Evolutionary conservation across 805 yeast species (phyloP), one percentile per base, ranked within the genome.

Genomic region (Candida gorgasii): DNA sequence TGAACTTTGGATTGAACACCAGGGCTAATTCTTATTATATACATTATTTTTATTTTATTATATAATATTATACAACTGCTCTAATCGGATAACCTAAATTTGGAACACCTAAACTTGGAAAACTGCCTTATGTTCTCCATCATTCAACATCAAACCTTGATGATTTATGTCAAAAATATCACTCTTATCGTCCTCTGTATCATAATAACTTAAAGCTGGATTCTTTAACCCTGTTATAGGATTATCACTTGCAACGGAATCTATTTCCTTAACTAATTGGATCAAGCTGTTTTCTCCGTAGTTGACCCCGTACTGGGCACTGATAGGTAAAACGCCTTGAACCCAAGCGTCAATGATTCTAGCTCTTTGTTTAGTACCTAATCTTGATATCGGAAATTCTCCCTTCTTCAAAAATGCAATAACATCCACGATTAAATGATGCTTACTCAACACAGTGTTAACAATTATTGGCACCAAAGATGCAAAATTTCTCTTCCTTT

Each of bases 391-490:
- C 2, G 89, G 90, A 51, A 82, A 78, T 11, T 73, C 75, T 3
- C 79, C 83, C 36, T 72, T 71, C 39, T 77, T 78, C 33, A 86
- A 79, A 63, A 92, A 93, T 0, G 89, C 84, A 27, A 93, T 85
- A 32, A 92, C 76, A 60, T 95, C 97, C 15, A 89, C 69, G 8
- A 88, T 76, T 43, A 93, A 67, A 49, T 89, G 93, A 59, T 90
- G 97, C 47, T 78, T 83, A 47, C 86, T 80, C 53, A 95, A 66
- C 0, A 92, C 79, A 13, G 82, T 81, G 49, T 87, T 84, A 32
- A 87, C 89, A 34, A 93, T 76, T 16, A 90, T 76, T 1, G 98
- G 95, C 0, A 89, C 89, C 43, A 93, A 60, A 0, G 93, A 80
- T 1, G 96, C 83, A 42, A 81, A 65, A 47, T 74, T 70, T 29